Evolutionary conservation across 441 rosid species (phyloP), one percentile per base, ranked within the genome.

Genomic region (Brassica balearica): DNA sequence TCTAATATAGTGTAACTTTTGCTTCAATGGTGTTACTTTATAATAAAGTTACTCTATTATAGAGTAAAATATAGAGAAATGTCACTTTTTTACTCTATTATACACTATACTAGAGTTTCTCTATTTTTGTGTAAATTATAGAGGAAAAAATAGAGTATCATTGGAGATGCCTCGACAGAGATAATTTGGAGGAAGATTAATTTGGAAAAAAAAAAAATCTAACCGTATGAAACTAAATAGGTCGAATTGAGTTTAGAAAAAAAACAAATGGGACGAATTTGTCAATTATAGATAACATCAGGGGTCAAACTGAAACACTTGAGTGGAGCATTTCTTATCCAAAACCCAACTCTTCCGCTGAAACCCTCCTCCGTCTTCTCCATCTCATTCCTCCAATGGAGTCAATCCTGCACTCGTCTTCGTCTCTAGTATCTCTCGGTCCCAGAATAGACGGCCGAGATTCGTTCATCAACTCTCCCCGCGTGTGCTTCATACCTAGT

Each of bases 361-460:
- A 53, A 53, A 15, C 66, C 82, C 64, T 55, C 6, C 65, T 51
- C 8, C 43, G 20, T 3, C 68, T 36, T 8, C 68, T 36, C 55
- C 61, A 5, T 34, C 41, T 77, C 12, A 34, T 63, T 58, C 10
- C 62, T 23, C 56, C 70, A 41, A 90, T 92, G 92, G 86, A 85
- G 77, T 80, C 90, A 3, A 78, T 89, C 38, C 76, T 84, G 17
- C 88, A 81, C 14, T 63, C 79, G 23, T 75, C 86, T 61, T 60
- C 85, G 29, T 68, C 82, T 73, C 80, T 77, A 6, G 75, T 70
- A 60, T 56, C 81, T 43, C 78, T 81, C 46, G 79, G 73, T 27
- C 75, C 69, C 14, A 53, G 29, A 19, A 60, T 68, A 2, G 56
- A 62, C 71, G 75, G 63, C 48, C 65, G 56, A 60, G 81, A 56